Evolutionary conservation across 805 yeast species (phyloP).

Genomic region (Metschnikowia shivogae): DNA sequence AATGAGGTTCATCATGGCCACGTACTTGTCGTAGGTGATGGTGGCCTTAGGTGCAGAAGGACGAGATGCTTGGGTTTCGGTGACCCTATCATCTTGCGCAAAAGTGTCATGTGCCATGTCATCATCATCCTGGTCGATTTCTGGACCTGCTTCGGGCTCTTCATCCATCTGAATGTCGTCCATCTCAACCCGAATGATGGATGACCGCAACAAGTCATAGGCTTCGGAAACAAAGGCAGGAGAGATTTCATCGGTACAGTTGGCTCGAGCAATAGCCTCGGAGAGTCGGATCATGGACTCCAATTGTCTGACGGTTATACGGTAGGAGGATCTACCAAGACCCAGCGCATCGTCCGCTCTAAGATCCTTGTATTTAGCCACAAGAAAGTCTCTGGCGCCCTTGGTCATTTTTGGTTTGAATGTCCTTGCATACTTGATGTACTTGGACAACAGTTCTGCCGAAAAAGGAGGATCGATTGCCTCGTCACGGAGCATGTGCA

Average conservation of each 20-base stretch:
- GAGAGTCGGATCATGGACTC: constrained; percentile 90
- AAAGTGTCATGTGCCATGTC: constrained; percentile 5
- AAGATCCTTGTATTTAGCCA: constrained; percentile 75
- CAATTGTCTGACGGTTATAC: constrained; percentile 95
- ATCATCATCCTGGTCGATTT: constrained; percentile 14
- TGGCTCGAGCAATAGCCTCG: constrained; percentile 96
- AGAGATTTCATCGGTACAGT: constrained; percentile 84
- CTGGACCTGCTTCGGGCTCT: constrained; percentile 37
- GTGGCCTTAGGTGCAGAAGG: constrained; percentile 27
- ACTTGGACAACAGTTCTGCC: constrained; percentile 83
- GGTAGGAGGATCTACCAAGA: constrained; percentile 74
- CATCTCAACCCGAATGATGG: constrained; percentile 89
- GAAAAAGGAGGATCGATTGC: constrained; percentile 88
- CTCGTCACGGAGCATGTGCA: constrained; percentile 86
- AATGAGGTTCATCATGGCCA: constrained; percentile 74
- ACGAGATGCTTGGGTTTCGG: background rate
- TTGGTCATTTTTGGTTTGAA: constrained; percentile 85
- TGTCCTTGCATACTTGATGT: constrained; percentile 87
- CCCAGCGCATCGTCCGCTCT: constrained; percentile 92
- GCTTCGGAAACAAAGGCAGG: constrained; percentile 91
- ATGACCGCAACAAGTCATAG: constrained; percentile 79
- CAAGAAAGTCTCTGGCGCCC: constrained; percentile 73
- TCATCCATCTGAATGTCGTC: constrained; percentile 87
- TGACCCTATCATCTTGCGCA: constrained; percentile 13
- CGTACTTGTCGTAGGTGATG: constrained; percentile 82